phyloP scores from a whole-genome alignment of 306 rosid genomes.

The Cyclanthera cordifolia region DNA sequence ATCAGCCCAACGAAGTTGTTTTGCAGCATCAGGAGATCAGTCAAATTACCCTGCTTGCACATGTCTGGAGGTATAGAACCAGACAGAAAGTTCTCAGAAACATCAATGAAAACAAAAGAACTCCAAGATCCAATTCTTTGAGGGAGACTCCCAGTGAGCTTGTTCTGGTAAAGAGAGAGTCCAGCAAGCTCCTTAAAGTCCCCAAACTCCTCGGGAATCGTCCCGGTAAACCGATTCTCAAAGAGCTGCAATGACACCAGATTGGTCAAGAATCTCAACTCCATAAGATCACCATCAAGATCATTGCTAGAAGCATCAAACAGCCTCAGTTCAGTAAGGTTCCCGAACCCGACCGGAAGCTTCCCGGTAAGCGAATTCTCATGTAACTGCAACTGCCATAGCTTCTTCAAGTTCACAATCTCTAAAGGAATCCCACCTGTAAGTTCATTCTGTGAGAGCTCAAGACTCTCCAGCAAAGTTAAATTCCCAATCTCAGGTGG shows the following conservation, averaged over 20 bases:
- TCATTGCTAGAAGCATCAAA: conserved; percentile 49
- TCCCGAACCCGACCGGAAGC: conserved; percentile 51
- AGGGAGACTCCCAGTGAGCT: conserved; percentile 53
- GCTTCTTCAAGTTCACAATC: conserved; percentile 40
- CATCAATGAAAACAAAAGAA: conserved; percentile 50
- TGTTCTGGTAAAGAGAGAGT: conserved; percentile 52
- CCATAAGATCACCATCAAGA: conserved; percentile 62
- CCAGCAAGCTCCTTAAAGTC: conserved; percentile 32
- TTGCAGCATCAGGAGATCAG: conserved; percentile 32
- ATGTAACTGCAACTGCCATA: conserved; percentile 54
- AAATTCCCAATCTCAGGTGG: conserved; percentile 63
- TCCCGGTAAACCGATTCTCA: conserved; percentile 44
- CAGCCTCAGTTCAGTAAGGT: conserved; percentile 41
- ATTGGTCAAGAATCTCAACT: conserved; percentile 37
- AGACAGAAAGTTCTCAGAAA: conserved; percentile 54
- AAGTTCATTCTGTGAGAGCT: conserved; percentile 47
- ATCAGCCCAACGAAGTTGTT: conserved; percentile 62
- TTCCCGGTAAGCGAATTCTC: conserved; percentile 40
- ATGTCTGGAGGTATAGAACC: conserved; percentile 67
- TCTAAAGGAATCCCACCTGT: conserved; percentile 55
- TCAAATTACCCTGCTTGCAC: conserved; percentile 51
- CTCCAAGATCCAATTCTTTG: conserved; percentile 52
- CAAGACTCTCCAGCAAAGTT: conserved; percentile 44
- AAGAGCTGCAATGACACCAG: conserved; percentile 49
- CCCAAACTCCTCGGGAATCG: conserved; percentile 57